A percentile compares a stretch with the other conserved stretches of the same genome.
Evolutionary conservation across 139 green algal species (phyloP).

Genomic region (Axilococcus clingmanii): DNA sequence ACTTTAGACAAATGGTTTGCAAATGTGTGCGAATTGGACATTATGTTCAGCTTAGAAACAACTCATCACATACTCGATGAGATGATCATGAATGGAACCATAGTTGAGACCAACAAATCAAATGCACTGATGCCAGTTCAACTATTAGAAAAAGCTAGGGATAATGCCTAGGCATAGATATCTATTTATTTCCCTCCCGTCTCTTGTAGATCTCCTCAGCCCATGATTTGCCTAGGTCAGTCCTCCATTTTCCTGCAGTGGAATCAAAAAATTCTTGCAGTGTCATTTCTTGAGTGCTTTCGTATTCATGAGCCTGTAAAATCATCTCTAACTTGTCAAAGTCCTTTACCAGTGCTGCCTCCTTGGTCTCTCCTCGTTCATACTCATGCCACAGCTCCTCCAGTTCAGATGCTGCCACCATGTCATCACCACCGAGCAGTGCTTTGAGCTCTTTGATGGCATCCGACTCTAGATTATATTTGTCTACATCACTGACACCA

Average conservation of each 20-base stretch:
- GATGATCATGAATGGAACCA: slow-evolving; percentile 82
- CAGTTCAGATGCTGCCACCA: slow-evolving; percentile 49
- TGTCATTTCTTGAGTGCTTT: slow-evolving; percentile 43
- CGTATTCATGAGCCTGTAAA: slow-evolving; percentile 82
- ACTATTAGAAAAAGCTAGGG: slow-evolving; percentile 58
- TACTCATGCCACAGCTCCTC: slow-evolving; percentile 83
- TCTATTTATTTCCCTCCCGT: neutral
- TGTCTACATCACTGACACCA: slow-evolving; percentile 69
- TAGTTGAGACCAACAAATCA: slow-evolving; percentile 92
- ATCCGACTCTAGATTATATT: slow-evolving; percentile 53
- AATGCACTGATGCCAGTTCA: slow-evolving; percentile 79
- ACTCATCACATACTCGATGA: slow-evolving; percentile 93
- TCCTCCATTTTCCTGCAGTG: slow-evolving; percentile 65
- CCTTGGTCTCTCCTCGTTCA: slow-evolving; percentile 55
- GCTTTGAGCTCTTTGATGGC: slow-evolving; percentile 61
- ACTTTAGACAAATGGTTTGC: slow-evolving; percentile 76
- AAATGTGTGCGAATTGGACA: slow-evolving; percentile 90
- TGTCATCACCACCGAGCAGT: slow-evolving; percentile 60
- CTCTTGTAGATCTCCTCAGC: slow-evolving; percentile 30
- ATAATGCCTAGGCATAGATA: neutral
- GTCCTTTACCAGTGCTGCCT: slow-evolving; percentile 89
- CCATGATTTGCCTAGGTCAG: slow-evolving; percentile 45
- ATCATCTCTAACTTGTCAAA: slow-evolving; percentile 89
- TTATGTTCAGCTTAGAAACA: slow-evolving; percentile 95
- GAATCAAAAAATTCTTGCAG: slow-evolving; percentile 85